phyloP scores from a whole-genome alignment of 1,139 yeast species.

The Lodderomyces parapsilosis region DNA sequence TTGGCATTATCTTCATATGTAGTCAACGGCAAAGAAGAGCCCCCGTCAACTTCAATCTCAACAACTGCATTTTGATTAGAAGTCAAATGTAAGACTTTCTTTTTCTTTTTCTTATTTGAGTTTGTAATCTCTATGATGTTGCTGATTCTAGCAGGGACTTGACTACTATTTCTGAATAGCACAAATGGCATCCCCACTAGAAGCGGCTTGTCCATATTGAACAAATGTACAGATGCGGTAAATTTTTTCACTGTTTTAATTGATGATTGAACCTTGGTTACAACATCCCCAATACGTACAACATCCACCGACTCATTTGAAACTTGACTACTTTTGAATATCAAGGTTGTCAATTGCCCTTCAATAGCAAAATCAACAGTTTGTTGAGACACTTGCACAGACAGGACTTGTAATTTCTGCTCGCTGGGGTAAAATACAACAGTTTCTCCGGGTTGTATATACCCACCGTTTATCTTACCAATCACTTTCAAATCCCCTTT shows the following conservation, averaged over 20 bases:
- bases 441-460: slow-evolving; percentile 74
- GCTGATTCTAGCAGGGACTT: slow-evolving; percentile 68
- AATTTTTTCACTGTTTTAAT: slow-evolving; percentile 53
- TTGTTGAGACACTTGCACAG: slow-evolving; percentile 26
- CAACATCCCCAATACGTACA: slow-evolving; percentile 65
- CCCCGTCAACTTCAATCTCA: slow-evolving; percentile 59
- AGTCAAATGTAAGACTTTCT: slow-evolving; percentile 67
- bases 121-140: slow-evolving; percentile 51
- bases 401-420: slow-evolving; percentile 33
- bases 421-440: slow-evolving; percentile 57
- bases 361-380: slow-evolving; percentile 50
- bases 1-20: slow-evolving; percentile 57
- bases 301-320: slow-evolving; percentile 51
- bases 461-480: slow-evolving; percentile 78
- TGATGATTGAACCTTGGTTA: slow-evolving; percentile 48
- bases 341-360: slow-evolving; percentile 69
- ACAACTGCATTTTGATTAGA: slow-evolving; percentile 74
- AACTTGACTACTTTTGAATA: slow-evolving; percentile 46
- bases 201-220: slow-evolving; percentile 71
- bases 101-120: slow-evolving; percentile 24
- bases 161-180: slow-evolving; percentile 77
- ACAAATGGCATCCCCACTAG: slow-evolving; percentile 82
- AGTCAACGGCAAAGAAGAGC: slow-evolving; percentile 60
- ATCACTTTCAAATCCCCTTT: slow-evolving; percentile 47
- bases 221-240: slow-evolving; percentile 58